Evolutionary conservation across 352 stramenopile species (phyloP).

Genomic region (Globisporangium sylvaticum): DNA sequence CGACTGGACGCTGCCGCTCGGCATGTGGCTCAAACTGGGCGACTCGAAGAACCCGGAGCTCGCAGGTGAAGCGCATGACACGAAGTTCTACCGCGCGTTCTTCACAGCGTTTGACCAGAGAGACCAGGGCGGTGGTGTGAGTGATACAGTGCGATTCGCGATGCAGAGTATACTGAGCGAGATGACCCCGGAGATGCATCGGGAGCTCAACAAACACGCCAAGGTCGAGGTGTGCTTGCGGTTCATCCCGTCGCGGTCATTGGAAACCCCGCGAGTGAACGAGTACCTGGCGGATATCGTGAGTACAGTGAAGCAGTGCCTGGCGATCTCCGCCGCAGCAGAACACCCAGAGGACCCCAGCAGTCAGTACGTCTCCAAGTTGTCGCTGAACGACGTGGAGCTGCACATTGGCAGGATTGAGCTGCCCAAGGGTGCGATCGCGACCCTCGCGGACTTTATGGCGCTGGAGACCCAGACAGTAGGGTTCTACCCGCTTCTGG

Average conservation of each 20-base stretch:
- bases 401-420: conserved; percentile 2
- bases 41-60: conserved; percentile 1
- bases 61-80: background rate
- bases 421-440: background rate
- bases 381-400: conserved; percentile 4
- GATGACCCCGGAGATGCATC: conserved; percentile 7
- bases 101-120: background rate
- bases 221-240: conserved; percentile 1
- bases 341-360: background rate
- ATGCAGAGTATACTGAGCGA: conserved; percentile 3
- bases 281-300: background rate
- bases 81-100: conserved; percentile 1
- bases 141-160: background rate
- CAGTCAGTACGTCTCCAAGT: background rate
- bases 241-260: background rate
- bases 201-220: background rate
- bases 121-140: background rate
- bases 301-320: background rate
- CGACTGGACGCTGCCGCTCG: background rate
- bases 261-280: background rate
- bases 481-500: conserved; percentile 1
- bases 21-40: background rate
- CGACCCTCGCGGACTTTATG: background rate
- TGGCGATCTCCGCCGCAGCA: background rate
- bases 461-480: background rate